Evolutionary conservation across 352 stramenopile genomes (phyloP).

Genomic region (Thalassiosira exigua): DNA sequence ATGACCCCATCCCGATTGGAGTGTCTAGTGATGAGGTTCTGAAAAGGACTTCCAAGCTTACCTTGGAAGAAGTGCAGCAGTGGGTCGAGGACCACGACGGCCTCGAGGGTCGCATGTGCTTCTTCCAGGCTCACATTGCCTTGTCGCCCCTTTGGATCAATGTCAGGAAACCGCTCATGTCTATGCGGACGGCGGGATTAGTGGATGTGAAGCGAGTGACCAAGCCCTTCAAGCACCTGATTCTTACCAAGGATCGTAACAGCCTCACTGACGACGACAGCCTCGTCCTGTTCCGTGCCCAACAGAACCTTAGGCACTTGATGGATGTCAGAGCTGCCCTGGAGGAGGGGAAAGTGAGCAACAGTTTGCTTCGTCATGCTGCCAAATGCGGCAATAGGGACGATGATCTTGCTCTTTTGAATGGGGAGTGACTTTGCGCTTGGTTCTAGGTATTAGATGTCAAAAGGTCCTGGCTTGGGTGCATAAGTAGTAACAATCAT

Average conservation of each 20-base stretch:
- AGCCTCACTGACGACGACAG: not conserved
- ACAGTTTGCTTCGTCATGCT: too few species aligned
- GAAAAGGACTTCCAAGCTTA: not conserved
- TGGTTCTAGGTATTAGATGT: too few species aligned
- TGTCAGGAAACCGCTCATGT: conserved; percentile 10
- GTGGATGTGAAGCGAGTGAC: conserved; percentile 8
- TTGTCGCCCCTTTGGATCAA: not conserved
- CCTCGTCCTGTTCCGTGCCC: not conserved
- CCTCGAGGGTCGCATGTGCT: not conserved
- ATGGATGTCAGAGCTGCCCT: not conserved
- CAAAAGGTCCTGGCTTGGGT: too few species aligned
- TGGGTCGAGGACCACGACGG: not conserved
- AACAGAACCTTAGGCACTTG: not conserved
- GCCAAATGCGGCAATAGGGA: too few species aligned
- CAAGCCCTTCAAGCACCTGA: conserved; percentile 3
- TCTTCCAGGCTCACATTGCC: not conserved
- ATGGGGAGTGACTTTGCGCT: too few species aligned
- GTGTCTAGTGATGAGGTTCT: not conserved
- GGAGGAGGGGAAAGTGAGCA: not conserved
- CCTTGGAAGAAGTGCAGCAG: not conserved
- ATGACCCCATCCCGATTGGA: not conserved
- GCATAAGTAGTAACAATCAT: too few species aligned
- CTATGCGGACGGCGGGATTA: conserved; percentile 9
- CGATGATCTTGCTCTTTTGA: too few species aligned
- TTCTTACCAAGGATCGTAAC: conserved; percentile 22